A percentile compares a stretch with the other conserved stretches of the same genome.
Evolutionary conservation across 2,329 filamentous ascomycete genomes (phyloP).

Genomic region (Xylariaceae sp.): DNA sequence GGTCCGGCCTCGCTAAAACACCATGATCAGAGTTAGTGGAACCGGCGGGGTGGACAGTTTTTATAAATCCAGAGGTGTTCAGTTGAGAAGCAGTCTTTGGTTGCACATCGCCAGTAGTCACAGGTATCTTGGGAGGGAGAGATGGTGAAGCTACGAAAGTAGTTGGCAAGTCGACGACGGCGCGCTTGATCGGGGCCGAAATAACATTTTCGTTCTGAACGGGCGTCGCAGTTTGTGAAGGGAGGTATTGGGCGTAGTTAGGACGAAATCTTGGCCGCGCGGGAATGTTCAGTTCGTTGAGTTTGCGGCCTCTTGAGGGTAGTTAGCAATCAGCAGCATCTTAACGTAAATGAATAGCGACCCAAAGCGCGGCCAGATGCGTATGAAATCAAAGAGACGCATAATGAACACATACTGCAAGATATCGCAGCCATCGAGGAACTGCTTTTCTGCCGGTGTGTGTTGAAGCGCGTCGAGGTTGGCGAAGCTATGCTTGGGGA

Average conservation of each 20-base stretch:
- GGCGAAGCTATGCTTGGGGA: conserved; percentile 64
- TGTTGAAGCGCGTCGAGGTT: conserved; percentile 61
- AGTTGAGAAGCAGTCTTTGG: conserved; percentile 7
- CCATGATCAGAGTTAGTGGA: conserved; percentile 4
- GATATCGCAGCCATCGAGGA: conserved; percentile 63
- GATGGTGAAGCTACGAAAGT: conserved; percentile 15
- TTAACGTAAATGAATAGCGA: not conserved
- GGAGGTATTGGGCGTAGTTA: conserved; percentile 41
- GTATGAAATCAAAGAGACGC: not conserved
- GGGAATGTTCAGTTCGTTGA: conserved; percentile 62
- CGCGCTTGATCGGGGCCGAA: conserved; percentile 22
- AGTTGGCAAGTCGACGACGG: conserved; percentile 20
- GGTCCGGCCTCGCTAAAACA: not conserved
- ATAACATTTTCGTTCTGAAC: conserved; percentile 26
- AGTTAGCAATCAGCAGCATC: conserved; percentile 34
- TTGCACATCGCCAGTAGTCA: conserved; percentile 20
- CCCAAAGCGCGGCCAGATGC: conserved; percentile 22
- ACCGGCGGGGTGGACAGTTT: conserved; percentile 5
- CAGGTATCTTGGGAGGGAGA: conserved; percentile 16
- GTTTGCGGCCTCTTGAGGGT: conserved; percentile 50
- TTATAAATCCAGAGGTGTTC: not conserved
- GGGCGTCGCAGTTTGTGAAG: conserved; percentile 19
- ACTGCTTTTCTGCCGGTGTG: conserved; percentile 59
- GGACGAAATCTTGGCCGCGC: conserved; percentile 52
- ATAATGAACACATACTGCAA: conserved; percentile 58